A percentile compares a stretch with the other conserved stretches of the same genome.
These are phyloP conservation scores for Gaertneriomyces semiglobifer DNA, from an alignment of 192 early-diverging fungal genomes.

Conservation along the genomic window DNA sequence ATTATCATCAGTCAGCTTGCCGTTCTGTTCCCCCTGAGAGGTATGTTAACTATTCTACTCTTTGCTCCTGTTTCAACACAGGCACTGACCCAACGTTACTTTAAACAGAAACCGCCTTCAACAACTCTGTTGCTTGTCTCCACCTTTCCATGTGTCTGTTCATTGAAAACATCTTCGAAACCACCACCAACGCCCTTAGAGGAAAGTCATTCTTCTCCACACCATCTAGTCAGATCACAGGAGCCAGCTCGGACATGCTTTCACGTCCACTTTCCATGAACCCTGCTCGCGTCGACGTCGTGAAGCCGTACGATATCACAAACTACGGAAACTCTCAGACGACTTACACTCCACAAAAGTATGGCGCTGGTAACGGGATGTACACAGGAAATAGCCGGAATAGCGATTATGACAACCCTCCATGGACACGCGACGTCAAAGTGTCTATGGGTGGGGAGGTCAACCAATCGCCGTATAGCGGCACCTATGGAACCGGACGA, in stretches of 20 bases:
- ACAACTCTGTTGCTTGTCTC: constrained; percentile 22
- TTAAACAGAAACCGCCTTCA: constrained; percentile 3
- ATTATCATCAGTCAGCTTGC: constrained; percentile 6
- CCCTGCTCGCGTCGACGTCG: no score
- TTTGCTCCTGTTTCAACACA: background rate
- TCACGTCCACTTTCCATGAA: no score
- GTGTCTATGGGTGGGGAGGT: no score
- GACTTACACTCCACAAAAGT: no score
- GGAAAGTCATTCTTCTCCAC: constrained; percentile 15
- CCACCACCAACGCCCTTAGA: constrained; percentile 15
- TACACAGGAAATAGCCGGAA: no score
- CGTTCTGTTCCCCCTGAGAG: constrained; percentile 16
- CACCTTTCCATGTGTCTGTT: constrained; percentile 16
- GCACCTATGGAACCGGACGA: no score
- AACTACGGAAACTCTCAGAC: no score
- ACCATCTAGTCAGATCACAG: background rate
- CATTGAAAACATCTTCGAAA: constrained; percentile 30
- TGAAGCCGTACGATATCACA: no score
- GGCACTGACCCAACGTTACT: background rate
- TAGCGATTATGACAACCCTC: no score
- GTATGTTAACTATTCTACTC: background rate
- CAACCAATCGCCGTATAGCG: no score
- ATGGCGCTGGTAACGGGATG: no score
- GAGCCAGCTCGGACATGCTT: background rate
- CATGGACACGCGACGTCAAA: no score